Conservation (phyloP, 1,284 basidiomycete genomes). For the Sporisorium iseilematis-ciliati region DNA sequence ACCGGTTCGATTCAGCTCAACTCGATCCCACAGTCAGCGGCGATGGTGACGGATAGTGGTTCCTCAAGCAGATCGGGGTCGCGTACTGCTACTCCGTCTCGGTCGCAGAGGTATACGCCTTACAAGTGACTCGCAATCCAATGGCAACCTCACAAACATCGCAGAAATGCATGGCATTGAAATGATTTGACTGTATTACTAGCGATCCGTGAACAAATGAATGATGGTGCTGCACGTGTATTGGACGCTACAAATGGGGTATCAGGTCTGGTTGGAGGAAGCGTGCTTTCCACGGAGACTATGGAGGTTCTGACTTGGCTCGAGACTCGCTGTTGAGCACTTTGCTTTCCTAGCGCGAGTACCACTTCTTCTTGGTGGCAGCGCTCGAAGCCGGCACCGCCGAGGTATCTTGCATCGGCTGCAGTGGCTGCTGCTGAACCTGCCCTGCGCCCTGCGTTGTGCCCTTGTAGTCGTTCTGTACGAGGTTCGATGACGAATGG, state of each 20-base stretch:
- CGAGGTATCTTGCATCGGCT: constrained; percentile 28
- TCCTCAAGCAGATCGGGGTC: constrained; percentile 20
- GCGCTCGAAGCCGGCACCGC: constrained; percentile 9
- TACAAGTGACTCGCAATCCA: constrained; percentile 28
- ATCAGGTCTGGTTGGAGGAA: constrained; percentile 4
- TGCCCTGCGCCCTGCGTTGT: constrained; percentile 5
- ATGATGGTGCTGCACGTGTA: constrained; percentile 1
- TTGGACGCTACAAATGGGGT: constrained; percentile 4
- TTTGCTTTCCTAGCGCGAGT: constrained; percentile 7
- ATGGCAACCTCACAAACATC: background rate
- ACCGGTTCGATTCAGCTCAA: constrained; percentile 15
- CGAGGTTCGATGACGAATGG: constrained; percentile 31
- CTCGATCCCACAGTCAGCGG: constrained; percentile 3
- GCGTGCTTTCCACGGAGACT: background rate
- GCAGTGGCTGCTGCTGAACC: constrained; percentile 9
- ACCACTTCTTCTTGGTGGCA: constrained; percentile 29
- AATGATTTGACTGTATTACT: constrained; percentile 7
- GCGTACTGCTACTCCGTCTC: constrained; percentile 23
- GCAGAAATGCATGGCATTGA: constrained; percentile 1
- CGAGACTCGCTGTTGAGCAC: background rate
- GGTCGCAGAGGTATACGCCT: constrained; percentile 39
- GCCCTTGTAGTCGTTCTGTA: constrained; percentile 19
- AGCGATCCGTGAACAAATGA: background rate
- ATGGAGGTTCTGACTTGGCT: background rate
- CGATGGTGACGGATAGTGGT: constrained; percentile 4